Evolutionary conservation across 208 protist genomes (phyloP), one percentile per base, ranked within the genome.

Genomic region (Wallacemonas sp.): DNA sequence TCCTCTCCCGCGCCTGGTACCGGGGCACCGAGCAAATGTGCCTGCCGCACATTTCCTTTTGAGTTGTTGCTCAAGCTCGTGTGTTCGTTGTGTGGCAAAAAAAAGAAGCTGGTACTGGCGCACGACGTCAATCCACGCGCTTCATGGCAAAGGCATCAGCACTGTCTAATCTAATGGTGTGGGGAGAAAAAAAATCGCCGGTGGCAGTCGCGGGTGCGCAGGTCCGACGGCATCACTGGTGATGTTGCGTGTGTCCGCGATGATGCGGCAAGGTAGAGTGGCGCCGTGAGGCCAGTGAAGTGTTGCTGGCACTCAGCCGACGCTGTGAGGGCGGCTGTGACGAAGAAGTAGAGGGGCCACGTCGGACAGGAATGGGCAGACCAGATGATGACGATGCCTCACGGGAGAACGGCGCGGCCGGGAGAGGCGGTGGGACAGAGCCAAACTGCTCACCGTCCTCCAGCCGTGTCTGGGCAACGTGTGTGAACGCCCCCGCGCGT

Each of bases 191-290:
- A n/a, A n/a, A n/a, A n/a, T n/a, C n/a, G n/a, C n/a, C n/a, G n/a
- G 45, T 68, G 87, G 29, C 55, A 62, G 45, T 86, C 81, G n/a
- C 60, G 77, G 12, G 29, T 59, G 22, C 34, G 45, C 26, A 91
- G 44, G 38, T 59, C 60, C 68, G 78, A 85, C 15, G 63, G 71
- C 44, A 81, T 61, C 81, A 88, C 17, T 62, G 33, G 17, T 68
- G 41, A 37, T 85, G 81, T 66, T 71, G 80, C 33, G 54, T 27
- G 57, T 85, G 81, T 17, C 61, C 52, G 48, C 74, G 85, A 0
- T 32, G 55, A 36, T 80, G 50, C 13, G 50, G 50, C 4, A 57
- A 26, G 30, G 33, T 32, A 22, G 30, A 3, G 50, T 57, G 50
- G 13, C 50, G 50, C 3, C 12, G 30, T 3, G 50, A 30, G 13